Evolutionary conservation across 78 protist genomes (phyloP), one percentile per base, ranked within the genome.

Genomic region (Neovahlkampfia damariscottae): DNA sequence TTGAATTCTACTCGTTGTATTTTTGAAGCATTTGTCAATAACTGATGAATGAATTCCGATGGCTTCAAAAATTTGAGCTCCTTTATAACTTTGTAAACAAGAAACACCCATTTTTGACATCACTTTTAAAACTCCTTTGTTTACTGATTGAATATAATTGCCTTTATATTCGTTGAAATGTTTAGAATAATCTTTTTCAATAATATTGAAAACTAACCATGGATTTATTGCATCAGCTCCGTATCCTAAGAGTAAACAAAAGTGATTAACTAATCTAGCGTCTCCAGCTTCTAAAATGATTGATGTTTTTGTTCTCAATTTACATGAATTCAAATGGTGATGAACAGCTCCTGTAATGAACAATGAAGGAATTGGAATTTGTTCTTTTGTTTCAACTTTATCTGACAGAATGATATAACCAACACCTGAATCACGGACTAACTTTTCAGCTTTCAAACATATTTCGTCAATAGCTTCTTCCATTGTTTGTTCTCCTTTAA

Each of bases 51-150:
- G 89, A 27, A 92, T 0, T 9, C 96, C 96, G 32, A 92, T 70
- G 28, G 91, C 91, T 89, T 92, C 96, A 80, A 92, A 92, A 66
- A 92, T 87, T 83, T 88, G 93, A 3, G 96, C 96, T 66, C 93
- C 93, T 40, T 83, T 74, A 90, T 88, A 92, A 19, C 82, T 38
- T 67, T 82, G 36, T 35, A 92, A 85, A 27, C 88, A 84, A 67
- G 90, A 85, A 86, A 92, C 89, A 28, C 96, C 96, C 81, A 88
- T 92, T 89, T 92, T 92, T 66, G 92, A 81, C 82, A 92, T 85
- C 37, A 79, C 82, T 70, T 79, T 79, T 31, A 70, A 83, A 70
- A 88, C 38, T 9, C 95, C 95, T n/a, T 38, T 39, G 66, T 84
- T 84, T 37, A 82, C 10, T 10, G 94, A 75, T 31, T 41, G 29